Conservation (phyloP, 305 asterid genomes). For the Rubia peregrina region DNA sequence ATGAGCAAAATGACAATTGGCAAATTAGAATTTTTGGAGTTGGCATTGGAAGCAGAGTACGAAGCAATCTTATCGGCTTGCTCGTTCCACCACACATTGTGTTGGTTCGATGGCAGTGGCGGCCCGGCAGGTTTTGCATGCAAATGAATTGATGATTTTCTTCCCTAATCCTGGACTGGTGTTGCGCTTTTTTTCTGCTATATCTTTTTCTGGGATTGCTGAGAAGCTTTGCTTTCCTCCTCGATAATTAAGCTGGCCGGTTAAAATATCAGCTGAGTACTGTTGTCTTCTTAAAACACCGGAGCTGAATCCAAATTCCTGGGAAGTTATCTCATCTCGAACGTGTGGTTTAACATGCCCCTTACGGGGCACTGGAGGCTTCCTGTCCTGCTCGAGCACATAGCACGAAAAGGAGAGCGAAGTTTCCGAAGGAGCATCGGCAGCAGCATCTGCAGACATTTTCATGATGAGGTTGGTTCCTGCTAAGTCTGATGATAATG, state of each 20-base stretch:
- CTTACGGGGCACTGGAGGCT: slow-evolving; percentile 9
- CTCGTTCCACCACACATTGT: slow-evolving; percentile 19
- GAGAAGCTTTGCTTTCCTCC: slow-evolving; percentile 11
- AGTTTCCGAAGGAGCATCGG: slow-evolving; percentile 38
- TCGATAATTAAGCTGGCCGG: slow-evolving; percentile 20
- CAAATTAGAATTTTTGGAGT: background rate
- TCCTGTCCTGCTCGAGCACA: slow-evolving; percentile 36
- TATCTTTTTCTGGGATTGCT: slow-evolving; percentile 20
- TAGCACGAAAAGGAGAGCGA: slow-evolving; percentile 57
- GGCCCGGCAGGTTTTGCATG: slow-evolving; percentile 40
- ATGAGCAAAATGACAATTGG: background rate
- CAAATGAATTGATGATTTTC: slow-evolving; percentile 35
- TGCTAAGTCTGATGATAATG: background rate
- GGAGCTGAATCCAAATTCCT: slow-evolving; percentile 36
- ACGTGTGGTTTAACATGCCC: slow-evolving; percentile 10
- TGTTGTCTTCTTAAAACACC: slow-evolving; percentile 15
- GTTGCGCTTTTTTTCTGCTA: slow-evolving; percentile 23
- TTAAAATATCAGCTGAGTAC: slow-evolving; percentile 18
- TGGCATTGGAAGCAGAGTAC: slow-evolving; percentile 4
- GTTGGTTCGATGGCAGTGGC: slow-evolving; percentile 21
- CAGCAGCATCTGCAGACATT: slow-evolving; percentile 26
- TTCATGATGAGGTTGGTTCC: slow-evolving; percentile 29
- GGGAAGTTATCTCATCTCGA: slow-evolving; percentile 14
- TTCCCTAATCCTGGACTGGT: slow-evolving; percentile 26
- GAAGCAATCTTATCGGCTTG: slow-evolving; percentile 18